A percentile compares a stretch with the other conserved stretches of the same genome.
Evolutionary conservation across 2,329 filamentous ascomycete genomes (phyloP).

Genomic region (Atkinsonella texensis): DNA sequence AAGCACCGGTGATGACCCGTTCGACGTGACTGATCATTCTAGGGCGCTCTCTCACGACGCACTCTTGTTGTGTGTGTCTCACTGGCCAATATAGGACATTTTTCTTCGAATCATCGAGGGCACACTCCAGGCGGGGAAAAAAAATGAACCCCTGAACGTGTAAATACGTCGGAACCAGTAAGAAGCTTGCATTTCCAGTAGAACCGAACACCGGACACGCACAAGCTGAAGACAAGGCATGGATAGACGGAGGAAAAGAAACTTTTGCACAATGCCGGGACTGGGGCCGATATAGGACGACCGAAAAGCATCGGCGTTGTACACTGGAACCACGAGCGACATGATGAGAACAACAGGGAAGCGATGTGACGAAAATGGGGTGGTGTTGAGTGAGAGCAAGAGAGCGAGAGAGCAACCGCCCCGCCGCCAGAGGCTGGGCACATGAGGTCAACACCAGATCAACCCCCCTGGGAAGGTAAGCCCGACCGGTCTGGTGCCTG

Average conservation of each 20-base stretch:
- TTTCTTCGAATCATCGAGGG: too few species aligned
- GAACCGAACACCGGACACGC: too few species aligned
- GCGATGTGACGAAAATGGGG: background rate
- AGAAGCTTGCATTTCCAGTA: too few species aligned
- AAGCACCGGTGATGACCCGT: background rate
- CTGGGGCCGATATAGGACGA: background rate
- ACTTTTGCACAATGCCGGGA: background rate
- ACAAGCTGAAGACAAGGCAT: background rate
- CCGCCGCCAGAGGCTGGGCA: too few species aligned
- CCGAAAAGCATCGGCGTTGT: constrained; percentile 3
- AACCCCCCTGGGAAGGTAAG: background rate
- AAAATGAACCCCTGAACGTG: too few species aligned
- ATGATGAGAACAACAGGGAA: background rate
- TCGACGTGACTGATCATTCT: background rate
- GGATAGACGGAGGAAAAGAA: background rate
- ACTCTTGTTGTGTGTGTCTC: background rate
- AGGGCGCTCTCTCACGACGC: background rate
- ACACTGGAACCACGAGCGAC: background rate
- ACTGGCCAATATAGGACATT: too few species aligned
- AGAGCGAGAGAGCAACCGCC: too few species aligned
- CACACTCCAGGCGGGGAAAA: too few species aligned
- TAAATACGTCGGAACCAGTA: too few species aligned
- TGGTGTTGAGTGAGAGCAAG: too few species aligned
- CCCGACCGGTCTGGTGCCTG: background rate
- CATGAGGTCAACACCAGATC: too few species aligned